Conservation (phyloP, 2,329 filamentous ascomycete genomes). For the Hansfordia pulvinata region DNA sequence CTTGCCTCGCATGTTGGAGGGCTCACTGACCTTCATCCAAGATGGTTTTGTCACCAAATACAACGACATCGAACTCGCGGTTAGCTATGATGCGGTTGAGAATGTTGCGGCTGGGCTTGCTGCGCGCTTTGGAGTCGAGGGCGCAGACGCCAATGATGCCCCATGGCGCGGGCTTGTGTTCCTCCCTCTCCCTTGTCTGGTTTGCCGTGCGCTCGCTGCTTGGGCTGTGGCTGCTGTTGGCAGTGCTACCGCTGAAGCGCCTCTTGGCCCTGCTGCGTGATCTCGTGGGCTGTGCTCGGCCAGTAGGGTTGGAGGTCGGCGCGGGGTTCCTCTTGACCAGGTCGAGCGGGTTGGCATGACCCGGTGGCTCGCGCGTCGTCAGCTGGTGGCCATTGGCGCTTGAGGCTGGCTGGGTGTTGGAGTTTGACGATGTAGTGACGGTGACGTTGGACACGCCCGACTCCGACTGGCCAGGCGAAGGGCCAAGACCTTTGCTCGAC, state of each 20-base stretch:
- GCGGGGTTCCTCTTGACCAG: conserved; percentile 27
- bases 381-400: conserved; percentile 31
- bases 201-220: conserved; percentile 55
- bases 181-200: conserved; percentile 42
- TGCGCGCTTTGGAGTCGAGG: conserved; percentile 86
- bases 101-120: conserved; percentile 94
- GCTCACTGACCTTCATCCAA: conserved; percentile 61
- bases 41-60: conserved; percentile 98
- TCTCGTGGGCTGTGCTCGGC: conserved; percentile 33
- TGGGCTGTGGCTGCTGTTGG: conserved; percentile 68
- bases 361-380: conserved; percentile 25
- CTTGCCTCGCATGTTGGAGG: neutral
- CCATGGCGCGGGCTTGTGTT: conserved; percentile 43
- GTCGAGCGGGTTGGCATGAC: conserved; percentile 27
- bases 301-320: conserved; percentile 13
- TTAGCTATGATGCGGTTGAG: conserved; percentile 83
- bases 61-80: conserved; percentile 87
- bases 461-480: conserved; percentile 31
- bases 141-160: conserved; percentile 86
- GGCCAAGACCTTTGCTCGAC: conserved; percentile 24
- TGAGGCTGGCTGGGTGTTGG: conserved; percentile 33
- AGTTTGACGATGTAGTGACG: conserved; percentile 35
- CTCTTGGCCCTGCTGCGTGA: conserved; percentile 60
- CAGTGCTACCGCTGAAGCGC: conserved; percentile 69
- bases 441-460: conserved; percentile 35